Evolutionary conservation across 331 rosid species (phyloP), one percentile per base, ranked within the genome.

Genomic region (Spiraea crenata): DNA sequence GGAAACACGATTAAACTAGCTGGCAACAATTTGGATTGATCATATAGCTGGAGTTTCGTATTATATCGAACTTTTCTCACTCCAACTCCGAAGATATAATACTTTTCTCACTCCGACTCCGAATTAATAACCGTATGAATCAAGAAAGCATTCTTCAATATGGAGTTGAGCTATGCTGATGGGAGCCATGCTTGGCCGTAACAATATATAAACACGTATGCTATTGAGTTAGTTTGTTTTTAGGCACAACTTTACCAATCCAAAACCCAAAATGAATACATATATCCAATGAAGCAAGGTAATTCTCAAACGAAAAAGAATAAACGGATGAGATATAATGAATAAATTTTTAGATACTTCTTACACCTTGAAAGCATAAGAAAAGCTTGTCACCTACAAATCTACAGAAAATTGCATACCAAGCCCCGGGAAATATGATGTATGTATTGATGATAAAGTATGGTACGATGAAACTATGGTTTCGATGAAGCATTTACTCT

Each of bases 341-440:
- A n/a, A 45, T 57, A 69, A 71, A 76, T 48, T 35, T 42, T 41
- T 62, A 39, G 67, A 58, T n/a, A 77, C 57, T 72, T 49, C 81
- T 17, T 60, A n/a, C 56, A 78, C 69, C 64, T 67, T 68, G n/a
- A 57, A 40, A 57, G 69, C 16, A 64, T 73, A 69, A 63, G 63
- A 76, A 80, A 54, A 40, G 77, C 80, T 76, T 68, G 76, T 52
- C 61, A 57, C 85, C 84, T 81, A 71, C 58, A 70, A 71, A 81
- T 75, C 82, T 80, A 83, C 73, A 60, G 77, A 85, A 79, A 80
- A 80, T 74, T 76, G 67, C 77, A 51, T 64, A 64, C 76, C 65
- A 77, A 42, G 44, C 65, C 70, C 57, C 4, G 72, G 15, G n/a
- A 35, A 70, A 54, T 45, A 64, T 73, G 78, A 39, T 37, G 81